Evolutionary conservation across 1,284 basidiomycete species (phyloP), one percentile per base, ranked within the genome.

Genomic region (Ustilago loliicola): DNA sequence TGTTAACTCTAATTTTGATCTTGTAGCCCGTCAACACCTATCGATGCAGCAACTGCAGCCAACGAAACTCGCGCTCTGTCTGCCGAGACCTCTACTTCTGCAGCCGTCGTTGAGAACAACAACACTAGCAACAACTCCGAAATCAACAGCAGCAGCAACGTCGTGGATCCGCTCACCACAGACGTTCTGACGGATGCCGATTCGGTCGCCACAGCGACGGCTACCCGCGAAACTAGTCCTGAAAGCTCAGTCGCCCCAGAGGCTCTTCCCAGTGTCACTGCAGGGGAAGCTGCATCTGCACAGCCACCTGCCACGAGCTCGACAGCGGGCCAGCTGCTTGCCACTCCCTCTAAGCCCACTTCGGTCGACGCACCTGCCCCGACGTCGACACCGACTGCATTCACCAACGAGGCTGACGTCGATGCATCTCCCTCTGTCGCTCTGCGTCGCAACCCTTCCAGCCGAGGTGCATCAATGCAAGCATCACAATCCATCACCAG

Each of bases 401-500:
- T 1, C n/a, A 29, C 38, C 5, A 13, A 30, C 27, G 63, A 66
- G 23, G 17, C 25, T 50, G 21, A 29, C 3, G 50, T 50, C 1
- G 66, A 65, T 4, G 59, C 56, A 19, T 66, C 63, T n/a, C 51
- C 66, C 11, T n/a, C 62, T 15, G 63, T 34, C 10, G 32, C 59
- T 21, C 34, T 65, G 32, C 72, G 72, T 51, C 68, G 73, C 38
- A 66, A 55, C 21, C 73, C 73, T 10, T 73, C 66, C 23, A 62
- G 60, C 30, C 36, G 75, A 38, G 66, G 70, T 19, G 75, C 75
- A 11, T 77, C 75, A 1, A 19, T 73, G 53, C 71, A 63, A 57
- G 75, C 75, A 27, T 62, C 75, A 21, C 66, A 73, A 40, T 77
- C 75, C 30, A 77, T 77, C 61, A 65, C 70, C 1, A 72, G 56